These are phyloP conservation scores for Mucor velutinosus DNA, from an alignment of 371 early-diverging fungal species.

Conservation along the genomic window DNA sequence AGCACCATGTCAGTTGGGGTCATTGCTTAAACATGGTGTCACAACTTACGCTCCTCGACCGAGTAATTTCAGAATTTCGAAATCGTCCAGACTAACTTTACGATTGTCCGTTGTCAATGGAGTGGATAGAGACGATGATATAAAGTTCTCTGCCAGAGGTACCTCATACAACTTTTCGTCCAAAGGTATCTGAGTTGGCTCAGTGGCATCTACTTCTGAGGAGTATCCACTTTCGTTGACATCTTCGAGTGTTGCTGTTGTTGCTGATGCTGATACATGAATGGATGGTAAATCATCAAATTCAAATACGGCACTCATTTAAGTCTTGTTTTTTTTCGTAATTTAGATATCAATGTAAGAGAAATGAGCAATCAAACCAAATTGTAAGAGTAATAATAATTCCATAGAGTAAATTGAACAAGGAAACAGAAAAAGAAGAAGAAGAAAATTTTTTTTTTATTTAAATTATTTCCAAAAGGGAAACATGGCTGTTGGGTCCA, in stretches of 20 bases:
- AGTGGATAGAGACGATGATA: constrained; percentile 40
- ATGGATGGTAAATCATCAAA: constrained; percentile 43
- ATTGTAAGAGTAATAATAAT: constrained; percentile 6
- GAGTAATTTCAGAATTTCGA: constrained; percentile 89
- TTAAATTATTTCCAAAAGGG: not conserved
- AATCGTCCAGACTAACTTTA: constrained; percentile 88
- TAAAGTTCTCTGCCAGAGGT: constrained; percentile 31
- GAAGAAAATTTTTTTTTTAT: not conserved
- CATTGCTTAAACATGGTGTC: not conserved
- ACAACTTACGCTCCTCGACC: constrained; percentile 79
- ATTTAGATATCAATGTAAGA: constrained; percentile 17
- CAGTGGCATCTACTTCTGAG: constrained; percentile 39
- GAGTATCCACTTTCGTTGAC: constrained; percentile 41
- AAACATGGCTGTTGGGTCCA: not conserved
- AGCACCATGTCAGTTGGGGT: not conserved
- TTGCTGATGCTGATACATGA: not conserved
- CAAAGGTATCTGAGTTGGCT: constrained; percentile 29
- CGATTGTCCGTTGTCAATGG: constrained; percentile 26
- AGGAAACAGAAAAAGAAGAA: not conserved
- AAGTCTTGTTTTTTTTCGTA: not conserved
- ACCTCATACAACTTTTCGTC: constrained; percentile 49
- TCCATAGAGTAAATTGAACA: constrained; percentile 10
- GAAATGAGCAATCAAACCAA: constrained; percentile 13
- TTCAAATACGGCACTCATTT: constrained; percentile 51
- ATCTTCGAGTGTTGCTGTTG: not conserved